Evolutionary conservation across 2,329 filamentous ascomycete genomes (phyloP).

Genomic region (Diaporthe citriasiana): DNA sequence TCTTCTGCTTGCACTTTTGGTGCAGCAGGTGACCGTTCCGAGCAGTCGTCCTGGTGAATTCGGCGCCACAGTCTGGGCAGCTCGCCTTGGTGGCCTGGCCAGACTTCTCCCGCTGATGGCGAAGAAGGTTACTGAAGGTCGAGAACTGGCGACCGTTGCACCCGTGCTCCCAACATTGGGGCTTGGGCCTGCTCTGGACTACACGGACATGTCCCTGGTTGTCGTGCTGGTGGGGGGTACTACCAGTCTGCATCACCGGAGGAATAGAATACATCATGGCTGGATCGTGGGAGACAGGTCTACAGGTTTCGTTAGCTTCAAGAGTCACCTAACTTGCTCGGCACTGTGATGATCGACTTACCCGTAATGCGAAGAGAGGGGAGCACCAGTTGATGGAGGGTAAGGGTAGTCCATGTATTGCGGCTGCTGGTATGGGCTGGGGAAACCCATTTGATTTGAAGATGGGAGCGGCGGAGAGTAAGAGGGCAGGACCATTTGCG

Average conservation of each 20-base stretch:
- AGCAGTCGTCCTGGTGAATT: constrained; percentile 91
- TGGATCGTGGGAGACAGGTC: constrained; percentile 44
- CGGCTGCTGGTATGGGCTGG: constrained; percentile 53
- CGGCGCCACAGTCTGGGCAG: constrained; percentile 91
- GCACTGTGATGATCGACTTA: constrained; percentile 45
- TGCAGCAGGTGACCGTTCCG: constrained; percentile 88
- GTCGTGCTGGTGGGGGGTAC: constrained; percentile 52
- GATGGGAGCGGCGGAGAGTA: constrained; percentile 66
- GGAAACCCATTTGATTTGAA: constrained; percentile 50
- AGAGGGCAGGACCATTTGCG: constrained; percentile 62
- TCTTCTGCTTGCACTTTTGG: constrained; percentile 84
- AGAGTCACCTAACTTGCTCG: too few species aligned
- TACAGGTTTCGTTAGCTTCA: constrained; percentile 42
- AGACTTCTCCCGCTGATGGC: constrained; percentile 95
- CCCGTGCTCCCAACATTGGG: constrained; percentile 96
- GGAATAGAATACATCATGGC: constrained; percentile 51
- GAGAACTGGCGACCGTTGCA: constrained; percentile 97
- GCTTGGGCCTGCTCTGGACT: constrained; percentile 86
- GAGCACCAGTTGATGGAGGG: constrained; percentile 47
- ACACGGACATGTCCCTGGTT: constrained; percentile 71
- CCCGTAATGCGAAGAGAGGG: constrained; percentile 51
- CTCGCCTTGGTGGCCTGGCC: constrained; percentile 90
- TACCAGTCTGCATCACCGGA: constrained; percentile 45
- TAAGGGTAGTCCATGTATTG: constrained; percentile 53
- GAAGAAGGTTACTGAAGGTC: constrained; percentile 93